Evolutionary conservation across 305 asterid species (phyloP), one percentile per base, ranked within the genome.

Genomic region (Solanum chacoense): DNA sequence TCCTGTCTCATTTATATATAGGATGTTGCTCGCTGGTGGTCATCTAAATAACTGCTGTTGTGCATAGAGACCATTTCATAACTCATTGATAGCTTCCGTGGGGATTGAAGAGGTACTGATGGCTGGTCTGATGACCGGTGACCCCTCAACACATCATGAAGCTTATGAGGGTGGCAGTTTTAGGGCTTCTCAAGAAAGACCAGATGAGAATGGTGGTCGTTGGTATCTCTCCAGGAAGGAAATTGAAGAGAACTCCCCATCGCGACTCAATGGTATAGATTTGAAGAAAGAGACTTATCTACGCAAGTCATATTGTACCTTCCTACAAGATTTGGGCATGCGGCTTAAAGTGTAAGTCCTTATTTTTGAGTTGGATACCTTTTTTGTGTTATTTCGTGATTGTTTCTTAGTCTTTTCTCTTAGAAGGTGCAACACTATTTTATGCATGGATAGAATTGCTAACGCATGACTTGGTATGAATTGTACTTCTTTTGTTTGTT

Each of bases 201-300:
- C 90, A 81, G 94, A 93, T 87, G 98, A 94, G 90, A 91, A 91
- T 90, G 96, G 94, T 89, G 95, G 92, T 31, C 90, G 94, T 38
- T 94, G 98, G 98, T 95, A 94, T 89, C 92, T 94, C 80, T 94
- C 94, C 74, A 92, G 98, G 93, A 94, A 93, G 91, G 98, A 94
- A 93, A 92, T 95, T 40, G 98, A 95, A 90, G 98, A 94, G 86
- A 91, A 91, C 88, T 95, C 98, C 35, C 97, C 98, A 37, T 95
- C 98, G 45, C 93, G 98, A 90, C 90, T n/a, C 87, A 97, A 94
- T 91, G 98, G 97, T 72, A 94, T 95, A 88, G 97, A 94, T 92
- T 89, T 95, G 91, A 94, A 94, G 95, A 95, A 94, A 89, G 98
- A 95, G 93, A 85, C 95, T 77, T 94, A 94, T 85, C 88, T 94